These are phyloP conservation scores for Suillus lakei DNA, from an alignment of 768 basidiomycete species.

Conservation along the genomic window DNA sequence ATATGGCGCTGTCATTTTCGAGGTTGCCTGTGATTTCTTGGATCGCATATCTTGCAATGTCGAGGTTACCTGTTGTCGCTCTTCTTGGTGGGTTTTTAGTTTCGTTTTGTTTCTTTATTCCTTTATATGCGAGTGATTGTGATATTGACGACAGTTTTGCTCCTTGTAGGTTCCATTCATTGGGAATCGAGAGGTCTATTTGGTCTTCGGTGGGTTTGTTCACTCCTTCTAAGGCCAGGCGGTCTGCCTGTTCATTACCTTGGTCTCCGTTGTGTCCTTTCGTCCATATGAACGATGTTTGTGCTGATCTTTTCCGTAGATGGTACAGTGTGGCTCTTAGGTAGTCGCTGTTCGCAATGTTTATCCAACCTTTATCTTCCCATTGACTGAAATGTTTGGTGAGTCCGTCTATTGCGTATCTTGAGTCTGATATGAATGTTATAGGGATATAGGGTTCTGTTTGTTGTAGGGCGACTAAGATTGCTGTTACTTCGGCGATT, in stretches of 20 bases:
- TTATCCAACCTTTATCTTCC: slow-evolving; percentile 33
- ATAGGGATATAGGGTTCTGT: not conserved
- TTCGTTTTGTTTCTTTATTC: not conserved
- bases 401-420: slow-evolving; percentile 15
- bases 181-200: not conserved
- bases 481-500: slow-evolving; percentile 11
- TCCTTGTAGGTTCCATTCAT: not conserved
- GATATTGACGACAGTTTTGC: not conserved
- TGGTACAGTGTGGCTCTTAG: slow-evolving; percentile 22
- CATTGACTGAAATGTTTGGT: slow-evolving; percentile 8
- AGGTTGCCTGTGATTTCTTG: not conserved
- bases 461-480: slow-evolving; percentile 1
- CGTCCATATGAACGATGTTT: slow-evolving; percentile 27
- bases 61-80: not conserved
- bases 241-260: slow-evolving; percentile 29
- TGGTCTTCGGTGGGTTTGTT: slow-evolving; percentile 3
- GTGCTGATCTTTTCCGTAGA: slow-evolving; percentile 11
- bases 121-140: not conserved
- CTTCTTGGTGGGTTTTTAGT: not conserved
- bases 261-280: slow-evolving; percentile 27
- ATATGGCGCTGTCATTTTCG: not conserved
- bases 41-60: not conserved
- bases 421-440: slow-evolving; percentile 20
- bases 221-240: slow-evolving; percentile 21
- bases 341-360: slow-evolving; percentile 18